These are phyloP conservation scores for Podospora anserina DNA, from an alignment of 495 filamentous ascomycete species.

Conservation along the genomic window DNA sequence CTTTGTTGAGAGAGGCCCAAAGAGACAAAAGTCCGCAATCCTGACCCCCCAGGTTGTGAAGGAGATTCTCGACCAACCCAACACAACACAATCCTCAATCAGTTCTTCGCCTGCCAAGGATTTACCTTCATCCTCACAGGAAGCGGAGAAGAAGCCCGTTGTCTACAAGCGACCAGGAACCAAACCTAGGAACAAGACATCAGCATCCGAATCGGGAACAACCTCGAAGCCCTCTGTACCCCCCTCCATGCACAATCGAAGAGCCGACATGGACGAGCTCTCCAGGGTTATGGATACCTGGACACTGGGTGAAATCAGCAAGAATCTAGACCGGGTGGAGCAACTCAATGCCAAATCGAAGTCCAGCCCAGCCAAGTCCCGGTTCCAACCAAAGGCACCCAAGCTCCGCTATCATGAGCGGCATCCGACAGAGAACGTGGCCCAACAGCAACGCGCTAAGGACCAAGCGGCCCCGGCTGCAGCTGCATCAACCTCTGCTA, in stretches of 20 bases:
- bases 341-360: conserved; percentile 29
- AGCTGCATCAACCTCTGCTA: not conserved
- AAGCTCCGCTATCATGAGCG: conserved; percentile 47
- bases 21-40: conserved; percentile 23
- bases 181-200: conserved; percentile 9
- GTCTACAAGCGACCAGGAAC: conserved; percentile 28
- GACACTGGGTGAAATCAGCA: conserved; percentile 47
- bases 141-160: conserved; percentile 7
- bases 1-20: conserved; percentile 49
- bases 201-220: not conserved
- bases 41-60: conserved; percentile 7
- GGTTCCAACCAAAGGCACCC: conserved; percentile 47
- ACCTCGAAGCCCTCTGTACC: conserved; percentile 34
- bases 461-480: conserved; percentile 2
- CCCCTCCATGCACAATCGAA: conserved; percentile 40
- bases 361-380: conserved; percentile 23
- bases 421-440: conserved; percentile 38
- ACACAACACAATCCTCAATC: not conserved
- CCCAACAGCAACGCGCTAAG: conserved; percentile 15
- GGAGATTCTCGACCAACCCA: not conserved
- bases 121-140: not conserved
- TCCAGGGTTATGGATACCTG: conserved; percentile 49
- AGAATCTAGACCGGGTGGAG: conserved; percentile 39
- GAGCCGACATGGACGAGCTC: conserved; percentile 44
- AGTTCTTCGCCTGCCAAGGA: not conserved